Evolutionary conservation across 108 stramenopile species (phyloP).

Genomic region (Fragilaria crotonensis): DNA sequence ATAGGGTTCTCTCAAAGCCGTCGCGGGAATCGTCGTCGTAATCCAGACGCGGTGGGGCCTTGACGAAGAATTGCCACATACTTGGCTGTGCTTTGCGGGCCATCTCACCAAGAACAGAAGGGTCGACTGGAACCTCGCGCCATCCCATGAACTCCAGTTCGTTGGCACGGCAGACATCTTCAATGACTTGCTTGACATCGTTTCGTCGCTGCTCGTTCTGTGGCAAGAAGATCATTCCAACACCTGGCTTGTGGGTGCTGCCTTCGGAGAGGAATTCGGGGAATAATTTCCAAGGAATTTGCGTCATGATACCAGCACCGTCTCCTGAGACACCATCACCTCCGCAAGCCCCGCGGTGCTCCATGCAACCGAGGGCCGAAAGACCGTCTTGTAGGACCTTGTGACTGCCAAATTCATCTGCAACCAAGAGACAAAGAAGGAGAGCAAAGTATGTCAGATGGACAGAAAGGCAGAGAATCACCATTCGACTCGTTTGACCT

Average conservation of each 20-base stretch:
- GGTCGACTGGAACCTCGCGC: slow-evolving; percentile 83
- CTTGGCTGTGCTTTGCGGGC: slow-evolving; percentile 64
- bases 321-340: slow-evolving; percentile 87
- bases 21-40: slow-evolving; percentile 64
- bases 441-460: slow-evolving; percentile 2
- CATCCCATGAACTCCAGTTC: slow-evolving; percentile 86
- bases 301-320: slow-evolving; percentile 92
- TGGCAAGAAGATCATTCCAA: slow-evolving; percentile 92
- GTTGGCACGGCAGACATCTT: slow-evolving; percentile 71
- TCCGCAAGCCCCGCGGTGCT: slow-evolving; percentile 83
- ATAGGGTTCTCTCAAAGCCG: slow-evolving; percentile 93
- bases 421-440: background rate
- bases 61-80: slow-evolving; percentile 93
- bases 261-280: slow-evolving; percentile 47
- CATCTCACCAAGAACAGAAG: slow-evolving; percentile 55
- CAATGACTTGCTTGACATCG: slow-evolving; percentile 64
- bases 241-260: slow-evolving; percentile 69
- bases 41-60: slow-evolving; percentile 61
- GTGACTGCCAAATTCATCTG: slow-evolving; percentile 70
- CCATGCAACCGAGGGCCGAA: slow-evolving; percentile 77
- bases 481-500: no score
- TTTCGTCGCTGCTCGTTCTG: slow-evolving; percentile 63
- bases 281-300: slow-evolving; percentile 92
- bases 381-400: slow-evolving; percentile 69
- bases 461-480: background rate